Conservation (phyloP, 495 filamentous ascomycete species). For the Pyrenopolyporus hunteri region DNA sequence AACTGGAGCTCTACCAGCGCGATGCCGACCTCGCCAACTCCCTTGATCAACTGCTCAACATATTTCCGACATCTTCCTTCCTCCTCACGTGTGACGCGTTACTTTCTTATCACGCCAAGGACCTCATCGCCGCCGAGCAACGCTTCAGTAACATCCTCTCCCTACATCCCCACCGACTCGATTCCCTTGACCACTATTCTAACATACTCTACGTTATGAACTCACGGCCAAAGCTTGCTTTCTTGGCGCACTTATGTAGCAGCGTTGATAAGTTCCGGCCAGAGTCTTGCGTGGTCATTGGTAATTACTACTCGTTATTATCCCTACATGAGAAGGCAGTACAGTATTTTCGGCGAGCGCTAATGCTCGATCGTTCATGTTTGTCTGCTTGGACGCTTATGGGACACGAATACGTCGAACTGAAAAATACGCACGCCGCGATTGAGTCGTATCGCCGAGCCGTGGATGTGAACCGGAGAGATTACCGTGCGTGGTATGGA, state of each 20-base stretch:
- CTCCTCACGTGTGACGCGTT: constrained; percentile 88
- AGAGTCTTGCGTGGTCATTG: constrained; percentile 95
- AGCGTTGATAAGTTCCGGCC: constrained; percentile 94
- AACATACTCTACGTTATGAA: constrained; percentile 97
- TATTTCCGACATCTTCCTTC: constrained; percentile 87
- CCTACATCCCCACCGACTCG: constrained; percentile 83
- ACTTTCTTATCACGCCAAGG: constrained; percentile 91
- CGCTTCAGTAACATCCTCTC: constrained; percentile 84
- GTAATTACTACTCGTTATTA: constrained; percentile 94
- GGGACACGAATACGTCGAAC: constrained; percentile 98
- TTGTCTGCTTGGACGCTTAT: constrained; percentile 97
- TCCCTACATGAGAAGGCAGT: constrained; percentile 98
- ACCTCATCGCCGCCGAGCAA: constrained; percentile 82
- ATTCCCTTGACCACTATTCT: constrained; percentile 91
- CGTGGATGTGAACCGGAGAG: constrained; percentile 94
- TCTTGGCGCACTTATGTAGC: constrained; percentile 87
- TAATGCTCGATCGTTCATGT: constrained; percentile 92
- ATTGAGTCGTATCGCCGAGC: constrained; percentile 97
- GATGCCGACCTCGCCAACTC: constrained; percentile 71
- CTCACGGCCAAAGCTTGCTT: constrained; percentile 83
- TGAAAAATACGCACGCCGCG: constrained; percentile 98
- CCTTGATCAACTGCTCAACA: constrained; percentile 74
- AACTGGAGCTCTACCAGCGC: constrained; percentile 88
- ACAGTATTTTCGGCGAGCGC: constrained; percentile 93
- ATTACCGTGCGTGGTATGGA: constrained; percentile 98